Evolutionary conservation across 306 rosid genomes (phyloP).

Genomic region (Cicer judaicum): DNA sequence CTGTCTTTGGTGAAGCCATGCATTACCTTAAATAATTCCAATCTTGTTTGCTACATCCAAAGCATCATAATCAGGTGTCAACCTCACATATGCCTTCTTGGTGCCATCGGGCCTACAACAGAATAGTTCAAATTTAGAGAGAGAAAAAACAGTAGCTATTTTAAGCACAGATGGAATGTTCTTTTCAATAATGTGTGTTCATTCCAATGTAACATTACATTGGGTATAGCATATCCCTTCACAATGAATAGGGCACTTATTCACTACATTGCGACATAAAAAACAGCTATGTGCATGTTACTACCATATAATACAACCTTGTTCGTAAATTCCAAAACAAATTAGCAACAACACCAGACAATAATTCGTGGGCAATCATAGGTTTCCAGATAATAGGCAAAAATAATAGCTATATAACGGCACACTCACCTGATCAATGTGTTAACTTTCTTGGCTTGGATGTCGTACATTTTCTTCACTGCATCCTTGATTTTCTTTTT

Average conservation of each 20-base stretch:
- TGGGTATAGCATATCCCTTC: neutral
- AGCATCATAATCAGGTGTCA: constrained; percentile 92
- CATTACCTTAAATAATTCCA: constrained; percentile 67
- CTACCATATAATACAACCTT: neutral
- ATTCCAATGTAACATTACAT: neutral
- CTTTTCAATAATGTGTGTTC: neutral
- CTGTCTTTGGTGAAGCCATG: neutral
- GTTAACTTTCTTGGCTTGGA: constrained; percentile 88
- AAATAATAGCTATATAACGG: constrained; percentile 2
- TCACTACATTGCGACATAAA: neutral
- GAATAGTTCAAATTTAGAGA: neutral
- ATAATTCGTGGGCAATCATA: neutral
- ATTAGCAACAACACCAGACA: neutral
- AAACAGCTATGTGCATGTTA: neutral
- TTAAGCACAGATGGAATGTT: neutral
- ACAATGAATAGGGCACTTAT: neutral
- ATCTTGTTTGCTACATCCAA: constrained; percentile 94
- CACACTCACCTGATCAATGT: constrained; percentile 76
- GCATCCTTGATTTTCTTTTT: constrained; percentile 93
- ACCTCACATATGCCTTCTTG: constrained; percentile 87
- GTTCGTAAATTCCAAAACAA: neutral
- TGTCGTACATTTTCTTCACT: constrained; percentile 86
- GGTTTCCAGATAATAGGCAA: neutral
- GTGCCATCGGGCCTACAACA: constrained; percentile 88
- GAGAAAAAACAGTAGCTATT: neutral